These are phyloP conservation scores for Aspergillus sclerotiicarbonarius DNA, from an alignment of 495 filamentous ascomycete genomes.

Conservation along the genomic window DNA sequence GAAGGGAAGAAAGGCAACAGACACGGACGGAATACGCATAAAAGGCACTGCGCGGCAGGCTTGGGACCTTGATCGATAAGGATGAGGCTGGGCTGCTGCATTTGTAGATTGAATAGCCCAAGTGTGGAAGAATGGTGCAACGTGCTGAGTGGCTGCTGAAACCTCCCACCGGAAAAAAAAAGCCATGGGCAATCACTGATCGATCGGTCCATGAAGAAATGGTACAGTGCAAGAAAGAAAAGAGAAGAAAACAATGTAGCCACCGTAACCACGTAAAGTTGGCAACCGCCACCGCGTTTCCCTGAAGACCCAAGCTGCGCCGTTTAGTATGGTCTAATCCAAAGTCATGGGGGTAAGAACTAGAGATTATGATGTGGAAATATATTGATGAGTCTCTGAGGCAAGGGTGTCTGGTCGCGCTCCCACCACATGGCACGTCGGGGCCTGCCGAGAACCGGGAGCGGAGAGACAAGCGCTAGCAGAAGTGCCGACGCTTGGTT, in stretches of 20 bases:
- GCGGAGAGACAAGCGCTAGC: background rate
- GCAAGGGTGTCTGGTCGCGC: background rate
- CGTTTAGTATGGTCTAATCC: conserved; percentile 39
- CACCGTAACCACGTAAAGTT: conserved; percentile 29
- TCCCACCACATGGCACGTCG: conserved; percentile 4
- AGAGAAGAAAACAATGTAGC: conserved; percentile 20
- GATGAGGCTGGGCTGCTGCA: background rate
- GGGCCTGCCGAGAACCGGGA: conserved; percentile 6
- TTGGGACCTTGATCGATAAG: conserved; percentile 1
- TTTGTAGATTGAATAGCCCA: background rate
- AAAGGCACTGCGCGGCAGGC: background rate
- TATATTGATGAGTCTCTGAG: conserved; percentile 1
- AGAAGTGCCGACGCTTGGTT: background rate
- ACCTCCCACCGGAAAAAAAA: background rate
- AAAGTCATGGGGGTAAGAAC: conserved; percentile 31
- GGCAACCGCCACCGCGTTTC: conserved; percentile 24
- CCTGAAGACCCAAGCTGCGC: conserved; percentile 31
- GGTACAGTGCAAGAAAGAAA: conserved; percentile 12
- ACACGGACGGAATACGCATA: conserved; percentile 2
- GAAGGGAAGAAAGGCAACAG: conserved; percentile 25
- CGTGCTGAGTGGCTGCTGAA: background rate
- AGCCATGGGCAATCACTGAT: conserved; percentile 7
- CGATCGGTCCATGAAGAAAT: conserved; percentile 9
- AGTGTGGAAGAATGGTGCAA: background rate
- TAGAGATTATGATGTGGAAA: conserved; percentile 7